Conservation (phyloP, 2,329 filamentous ascomycete genomes). For the Calonectria honghensis region DNA sequence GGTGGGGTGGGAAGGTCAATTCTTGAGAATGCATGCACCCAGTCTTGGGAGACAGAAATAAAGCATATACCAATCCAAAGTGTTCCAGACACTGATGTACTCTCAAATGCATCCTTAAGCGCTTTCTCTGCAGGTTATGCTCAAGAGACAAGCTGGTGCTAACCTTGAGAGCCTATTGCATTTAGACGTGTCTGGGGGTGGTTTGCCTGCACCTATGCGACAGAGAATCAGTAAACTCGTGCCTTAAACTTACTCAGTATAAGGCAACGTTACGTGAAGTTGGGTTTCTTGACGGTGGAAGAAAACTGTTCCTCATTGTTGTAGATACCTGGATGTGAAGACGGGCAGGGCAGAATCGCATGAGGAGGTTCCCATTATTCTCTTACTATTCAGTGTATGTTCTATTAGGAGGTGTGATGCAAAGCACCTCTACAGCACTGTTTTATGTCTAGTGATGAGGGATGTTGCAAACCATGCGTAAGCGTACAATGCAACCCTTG, state of each 20-base stretch:
- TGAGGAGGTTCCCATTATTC: too few relatives aligned
- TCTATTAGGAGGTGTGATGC: too few relatives aligned
- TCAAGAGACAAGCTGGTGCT: not conserved
- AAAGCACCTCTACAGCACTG: too few relatives aligned
- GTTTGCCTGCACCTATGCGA: not conserved
- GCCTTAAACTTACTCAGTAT: too few relatives aligned
- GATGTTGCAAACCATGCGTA: too few relatives aligned
- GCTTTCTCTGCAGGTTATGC: not conserved
- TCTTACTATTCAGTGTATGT: too few relatives aligned
- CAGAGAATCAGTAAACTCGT: not conserved
- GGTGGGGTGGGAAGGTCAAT: not conserved
- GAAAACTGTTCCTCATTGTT: too few relatives aligned
- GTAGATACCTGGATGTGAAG: too few relatives aligned
- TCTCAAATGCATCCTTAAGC: not conserved
- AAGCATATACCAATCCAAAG: not conserved
- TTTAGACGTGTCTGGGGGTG: not conserved
- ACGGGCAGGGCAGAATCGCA: too few relatives aligned
- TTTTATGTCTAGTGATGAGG: too few relatives aligned
- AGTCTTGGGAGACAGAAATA: not conserved
- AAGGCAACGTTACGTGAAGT: not conserved
- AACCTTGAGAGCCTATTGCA: not conserved
- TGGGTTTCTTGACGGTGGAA: too few relatives aligned
- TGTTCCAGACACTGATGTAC: not conserved
- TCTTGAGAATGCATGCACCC: not conserved
- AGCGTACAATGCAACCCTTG: too few relatives aligned